These are phyloP conservation scores for Pleurotus platypus DNA, from an alignment of 768 basidiomycete species.

Conservation along the genomic window DNA sequence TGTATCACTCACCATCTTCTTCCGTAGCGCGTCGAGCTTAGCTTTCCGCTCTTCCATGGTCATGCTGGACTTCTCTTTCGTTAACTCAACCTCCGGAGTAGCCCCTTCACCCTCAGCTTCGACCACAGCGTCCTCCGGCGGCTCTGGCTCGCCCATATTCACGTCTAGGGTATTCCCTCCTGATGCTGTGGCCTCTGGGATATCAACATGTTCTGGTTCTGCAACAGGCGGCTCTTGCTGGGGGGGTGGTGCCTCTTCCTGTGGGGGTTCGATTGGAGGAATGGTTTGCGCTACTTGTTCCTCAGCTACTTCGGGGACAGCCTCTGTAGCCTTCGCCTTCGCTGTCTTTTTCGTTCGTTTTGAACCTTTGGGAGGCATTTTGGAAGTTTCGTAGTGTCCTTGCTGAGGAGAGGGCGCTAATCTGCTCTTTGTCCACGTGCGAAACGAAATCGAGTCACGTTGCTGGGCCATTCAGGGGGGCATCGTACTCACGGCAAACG, in stretches of 20 bases:
- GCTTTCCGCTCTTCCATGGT: slow-evolving; percentile 73
- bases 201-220: too few species aligned
- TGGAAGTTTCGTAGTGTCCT: neutral
- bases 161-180: neutral
- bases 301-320: neutral
- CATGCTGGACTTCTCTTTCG: slow-evolving; percentile 20
- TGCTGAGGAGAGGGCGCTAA: too few species aligned
- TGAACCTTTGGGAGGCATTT: neutral
- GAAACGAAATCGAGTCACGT: too few species aligned
- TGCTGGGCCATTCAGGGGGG: too few species aligned
- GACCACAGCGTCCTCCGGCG: neutral
- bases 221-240: neutral
- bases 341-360: slow-evolving; percentile 2
- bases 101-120: slow-evolving; percentile 20
- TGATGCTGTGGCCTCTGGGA: neutral
- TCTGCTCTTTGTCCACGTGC: too few species aligned
- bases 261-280: neutral
- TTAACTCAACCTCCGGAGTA: slow-evolving; percentile 15
- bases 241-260: neutral
- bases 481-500: too few species aligned
- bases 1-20: slow-evolving; percentile 59
- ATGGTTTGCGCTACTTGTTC: too few species aligned
- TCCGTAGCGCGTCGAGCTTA: slow-evolving; percentile 72
- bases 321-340: neutral
- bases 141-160: neutral